phyloP scores from a whole-genome alignment of 768 basidiomycete genomes.

The Boletellus sp. region DNA sequence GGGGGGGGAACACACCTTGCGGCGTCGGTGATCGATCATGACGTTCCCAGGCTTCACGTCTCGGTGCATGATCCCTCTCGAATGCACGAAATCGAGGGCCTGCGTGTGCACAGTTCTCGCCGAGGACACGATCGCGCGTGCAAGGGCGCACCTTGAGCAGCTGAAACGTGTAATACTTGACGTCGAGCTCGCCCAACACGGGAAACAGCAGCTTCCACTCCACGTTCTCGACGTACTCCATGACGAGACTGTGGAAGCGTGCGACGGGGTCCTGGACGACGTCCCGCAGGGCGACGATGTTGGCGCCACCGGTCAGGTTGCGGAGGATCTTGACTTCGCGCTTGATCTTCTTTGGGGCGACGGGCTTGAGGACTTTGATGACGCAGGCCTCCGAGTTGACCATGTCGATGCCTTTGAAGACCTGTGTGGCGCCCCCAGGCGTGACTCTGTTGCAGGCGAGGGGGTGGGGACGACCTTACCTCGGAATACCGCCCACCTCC shows the following conservation, averaged over 20 bases:
- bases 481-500: constrained; percentile 68
- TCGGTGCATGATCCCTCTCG: constrained; percentile 69
- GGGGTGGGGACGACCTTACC: constrained; percentile 28
- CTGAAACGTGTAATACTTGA: constrained; percentile 66
- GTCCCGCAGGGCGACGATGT: constrained; percentile 62
- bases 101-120: too few species aligned
- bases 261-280: constrained; percentile 63
- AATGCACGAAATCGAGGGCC: constrained; percentile 70
- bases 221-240: constrained; percentile 64
- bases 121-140: background rate
- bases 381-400: constrained; percentile 52
- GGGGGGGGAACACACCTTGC: constrained; percentile 41
- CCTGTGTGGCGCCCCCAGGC: constrained; percentile 30
- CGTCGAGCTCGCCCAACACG: constrained; percentile 57
- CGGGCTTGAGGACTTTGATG: constrained; percentile 73
- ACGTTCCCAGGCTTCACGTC: constrained; percentile 69
- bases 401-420: constrained; percentile 59
- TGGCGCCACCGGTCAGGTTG: constrained; percentile 68
- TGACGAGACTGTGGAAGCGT: constrained; percentile 61
- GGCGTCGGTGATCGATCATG: constrained; percentile 66
- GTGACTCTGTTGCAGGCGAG: background rate
- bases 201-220: constrained; percentile 63
- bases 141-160: constrained; percentile 51
- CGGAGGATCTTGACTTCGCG: constrained; percentile 72
- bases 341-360: constrained; percentile 64